Base-by-base conservation (phyloP, 371 early-diverging fungal species). In the Globomyces sp. region DNA sequence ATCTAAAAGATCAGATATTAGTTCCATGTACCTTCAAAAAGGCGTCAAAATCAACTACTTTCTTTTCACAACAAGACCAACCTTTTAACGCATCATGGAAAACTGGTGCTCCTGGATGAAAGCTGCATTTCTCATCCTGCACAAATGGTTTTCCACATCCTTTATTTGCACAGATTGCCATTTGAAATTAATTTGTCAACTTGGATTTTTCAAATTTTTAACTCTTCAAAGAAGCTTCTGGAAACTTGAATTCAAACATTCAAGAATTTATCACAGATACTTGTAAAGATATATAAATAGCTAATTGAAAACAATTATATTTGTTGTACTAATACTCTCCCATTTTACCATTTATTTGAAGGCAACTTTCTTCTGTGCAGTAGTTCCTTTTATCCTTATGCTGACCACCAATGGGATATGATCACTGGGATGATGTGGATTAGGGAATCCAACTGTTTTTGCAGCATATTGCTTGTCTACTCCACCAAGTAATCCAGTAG, bases 1-100 rank as follows among this genome's bases (percentile, higher is more conserved):
- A 74, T 76, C 70, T 69, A 53, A 3, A 42, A 55, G 40, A 34
- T 46, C 13, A 4, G 41, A 58, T 36, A 37, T 24, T 24, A 24
- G 24, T 24, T 24, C 24, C 24, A 24, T 85, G 81, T 62, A 94
- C 89, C 63, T 88, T 85, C 59, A 95, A 79, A 75, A 97, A 96
- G 59, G 92, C 93, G 74, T 97, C 93, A 71, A 97, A 97, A 58
- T 90, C 89, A 45, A 78, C 77, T 58, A 93, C 95, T 48, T 91
- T 84, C 67, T 94, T 93, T n/a, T 86, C 79, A 81, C 98, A 97
- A 81, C 98, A 97, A 53, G 87, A 86, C 94, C 95, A 97, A 52
- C 95, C 92, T 85, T 75, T 80, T 50, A 74, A 62, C 64, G 94
- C 95, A 73, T 93, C 94, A 70, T 93, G 94, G 78, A 96, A 94